Percentiles rank a stretch among this genome's conserved stretches.
Conservation (phyloP, 2,329 filamentous ascomycete genomes). For the Talaromyces rugulosus region DNA sequence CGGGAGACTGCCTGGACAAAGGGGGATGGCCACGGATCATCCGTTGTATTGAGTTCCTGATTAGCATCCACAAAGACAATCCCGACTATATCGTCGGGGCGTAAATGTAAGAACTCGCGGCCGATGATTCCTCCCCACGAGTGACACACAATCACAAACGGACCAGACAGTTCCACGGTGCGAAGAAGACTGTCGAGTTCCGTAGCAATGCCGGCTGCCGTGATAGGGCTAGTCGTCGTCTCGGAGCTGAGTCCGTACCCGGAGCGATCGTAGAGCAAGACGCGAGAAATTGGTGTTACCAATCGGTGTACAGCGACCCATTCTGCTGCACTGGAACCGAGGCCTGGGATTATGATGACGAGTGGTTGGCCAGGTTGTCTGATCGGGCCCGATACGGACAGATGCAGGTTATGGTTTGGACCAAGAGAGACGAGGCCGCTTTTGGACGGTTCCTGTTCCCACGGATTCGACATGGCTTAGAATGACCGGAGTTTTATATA, state of each 20-base stretch:
- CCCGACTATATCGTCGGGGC: conserved; percentile 9
- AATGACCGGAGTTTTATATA: background rate
- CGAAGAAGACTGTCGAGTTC: conserved; percentile 16
- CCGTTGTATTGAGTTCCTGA: conserved; percentile 12
- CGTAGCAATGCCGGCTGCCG: conserved; percentile 15
- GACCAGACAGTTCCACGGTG: conserved; percentile 11
- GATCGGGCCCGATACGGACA: conserved; percentile 18
- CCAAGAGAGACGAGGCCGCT: conserved; percentile 17
- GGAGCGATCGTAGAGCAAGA: conserved; percentile 21
- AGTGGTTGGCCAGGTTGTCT: conserved; percentile 18
- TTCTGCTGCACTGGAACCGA: conserved; percentile 19
- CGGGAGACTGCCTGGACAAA: background rate
- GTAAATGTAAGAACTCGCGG: conserved; percentile 15
- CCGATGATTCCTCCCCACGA: conserved; percentile 18
- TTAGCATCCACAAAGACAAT: conserved; percentile 18
- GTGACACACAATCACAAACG: conserved; percentile 15
- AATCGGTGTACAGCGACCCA: conserved; percentile 20
- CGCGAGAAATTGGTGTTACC: conserved; percentile 17
- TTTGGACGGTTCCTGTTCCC: conserved; percentile 8
- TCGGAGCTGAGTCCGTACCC: conserved; percentile 20
- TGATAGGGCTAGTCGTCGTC: conserved; percentile 8
- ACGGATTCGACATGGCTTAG: conserved; percentile 3
- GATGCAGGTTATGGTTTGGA: conserved; percentile 17
- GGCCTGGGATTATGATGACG: conserved; percentile 20
- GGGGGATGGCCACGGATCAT: conserved; percentile 3